Percentiles rank a stretch among this genome's conserved stretches.
phyloP scores from a whole-genome alignment of 2,329 filamentous ascomycete genomes.

The Hirsutella rhossiliensis region DNA sequence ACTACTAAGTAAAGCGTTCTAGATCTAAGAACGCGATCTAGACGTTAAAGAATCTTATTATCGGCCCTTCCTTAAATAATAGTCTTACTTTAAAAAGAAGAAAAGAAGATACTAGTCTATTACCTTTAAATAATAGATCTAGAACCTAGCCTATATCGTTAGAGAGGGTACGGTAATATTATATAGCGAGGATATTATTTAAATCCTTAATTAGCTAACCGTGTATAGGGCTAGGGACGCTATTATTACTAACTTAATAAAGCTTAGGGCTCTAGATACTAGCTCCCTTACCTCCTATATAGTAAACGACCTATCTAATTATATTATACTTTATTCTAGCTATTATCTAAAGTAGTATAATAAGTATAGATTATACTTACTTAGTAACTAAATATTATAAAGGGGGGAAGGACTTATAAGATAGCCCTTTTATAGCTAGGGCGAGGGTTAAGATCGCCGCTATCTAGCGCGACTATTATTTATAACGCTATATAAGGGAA shows the following conservation, averaged over 20 bases:
- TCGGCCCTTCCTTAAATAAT: not conserved
- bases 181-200: not conserved
- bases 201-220: not conserved
- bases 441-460: no score
- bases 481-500: no score
- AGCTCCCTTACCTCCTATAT: constrained; percentile 3
- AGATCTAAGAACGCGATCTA: not conserved
- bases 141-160: not conserved
- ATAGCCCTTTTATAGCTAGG: no score
- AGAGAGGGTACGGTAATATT: not conserved
- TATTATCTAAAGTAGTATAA: no score
- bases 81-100: constrained; percentile 1
- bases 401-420: no score
- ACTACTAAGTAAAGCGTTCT: no score
- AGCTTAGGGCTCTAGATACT: not conserved
- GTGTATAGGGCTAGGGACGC: constrained; percentile 1
- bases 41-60: not conserved
- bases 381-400: no score
- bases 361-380: no score
- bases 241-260: constrained; percentile 1
- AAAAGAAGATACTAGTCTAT: constrained; percentile 1
- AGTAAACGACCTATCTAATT: constrained; percentile 2
- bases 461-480: no score
- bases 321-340: not conserved
- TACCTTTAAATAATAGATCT: not conserved